Base-by-base conservation (phyloP, 1,139 yeast genomes). In the Geotrichum restrictum region DNA sequence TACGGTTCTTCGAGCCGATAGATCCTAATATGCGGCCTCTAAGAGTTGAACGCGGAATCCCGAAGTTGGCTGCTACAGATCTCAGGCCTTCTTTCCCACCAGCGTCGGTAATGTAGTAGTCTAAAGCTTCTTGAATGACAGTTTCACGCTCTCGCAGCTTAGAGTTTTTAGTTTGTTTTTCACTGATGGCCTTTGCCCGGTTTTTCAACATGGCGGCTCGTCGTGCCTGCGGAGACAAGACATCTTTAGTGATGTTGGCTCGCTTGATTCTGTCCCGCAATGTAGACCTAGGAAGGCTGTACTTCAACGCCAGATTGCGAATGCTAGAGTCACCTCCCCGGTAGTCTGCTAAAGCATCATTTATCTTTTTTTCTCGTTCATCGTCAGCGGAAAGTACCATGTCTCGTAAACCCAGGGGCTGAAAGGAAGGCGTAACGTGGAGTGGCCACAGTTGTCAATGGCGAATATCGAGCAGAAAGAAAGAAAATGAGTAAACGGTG, bases 231-330 rank as follows among this genome's bases (percentile, higher is more conserved):
- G 51, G 49, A 6, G 49, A 42, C n/a, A 34, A 37, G 21, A 39
- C 44, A 18, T 52, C 51, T 21, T 48, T 48, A 13, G 52, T 39
- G 34, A 52, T 48, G 13, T 52, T 48, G 16, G 55, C 55, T 18
- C 55, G 55, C 41, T 48, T 52, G 27, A 52, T 48, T 19, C 55
- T 40, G 33, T 52, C 55, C 6, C 55, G 45, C 22, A 52, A 44
- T 1, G 55, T 52, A 13, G 55, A 48, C 27, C 55, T 24, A 6
- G 55, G 55, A 7, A 52, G 43, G 3, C 45, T 33, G 24, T 43
- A 52, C 19, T 32, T 43, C 11, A 47, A 24, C 5, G 55, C 51
- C 7, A 52, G 39, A 29, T 52, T 48, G 19, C 55, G 48, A 10
- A 52, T 52, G 39, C 55, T 52, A 8, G 49, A 29, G 18, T 48